Evolutionary conservation across 345 rosid species (phyloP).

Genomic region (Lumnitzera racemosa): DNA sequence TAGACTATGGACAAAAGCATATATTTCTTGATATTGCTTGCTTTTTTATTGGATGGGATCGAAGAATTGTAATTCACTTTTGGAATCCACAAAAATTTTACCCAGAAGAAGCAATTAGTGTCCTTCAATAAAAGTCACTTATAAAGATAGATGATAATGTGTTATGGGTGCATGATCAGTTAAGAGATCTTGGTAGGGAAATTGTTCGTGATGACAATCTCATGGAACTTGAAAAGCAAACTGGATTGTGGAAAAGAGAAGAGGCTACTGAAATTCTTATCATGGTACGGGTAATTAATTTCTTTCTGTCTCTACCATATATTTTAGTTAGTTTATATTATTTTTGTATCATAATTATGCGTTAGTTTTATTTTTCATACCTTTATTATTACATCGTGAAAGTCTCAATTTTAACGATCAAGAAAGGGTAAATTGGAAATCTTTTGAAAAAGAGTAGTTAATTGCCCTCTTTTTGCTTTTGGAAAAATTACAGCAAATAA

Average conservation of each 20-base stretch:
- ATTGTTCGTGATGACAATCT: background rate
- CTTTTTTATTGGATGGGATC: constrained; percentile 6
- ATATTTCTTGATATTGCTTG: constrained; percentile 13
- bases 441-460: too few relatives aligned
- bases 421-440: too few relatives aligned
- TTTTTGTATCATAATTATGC: too few relatives aligned
- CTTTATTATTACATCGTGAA: too few relatives aligned
- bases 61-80: background rate
- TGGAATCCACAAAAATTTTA: background rate
- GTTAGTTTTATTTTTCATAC: too few relatives aligned
- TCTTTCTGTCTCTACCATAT: background rate
- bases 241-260: background rate
- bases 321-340: background rate
- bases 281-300: background rate
- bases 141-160: background rate
- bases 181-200: constrained; percentile 6
- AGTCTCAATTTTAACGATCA: too few relatives aligned
- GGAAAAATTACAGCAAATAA: too few relatives aligned
- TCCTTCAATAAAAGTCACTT: background rate
- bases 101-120: background rate
- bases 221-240: background rate
- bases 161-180: constrained; percentile 6
- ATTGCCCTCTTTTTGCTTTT: too few relatives aligned
- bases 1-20: background rate
- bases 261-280: background rate